Evolutionary conservation across 768 basidiomycete genomes (phyloP).

Genomic region (Lactarius akahatsu): DNA sequence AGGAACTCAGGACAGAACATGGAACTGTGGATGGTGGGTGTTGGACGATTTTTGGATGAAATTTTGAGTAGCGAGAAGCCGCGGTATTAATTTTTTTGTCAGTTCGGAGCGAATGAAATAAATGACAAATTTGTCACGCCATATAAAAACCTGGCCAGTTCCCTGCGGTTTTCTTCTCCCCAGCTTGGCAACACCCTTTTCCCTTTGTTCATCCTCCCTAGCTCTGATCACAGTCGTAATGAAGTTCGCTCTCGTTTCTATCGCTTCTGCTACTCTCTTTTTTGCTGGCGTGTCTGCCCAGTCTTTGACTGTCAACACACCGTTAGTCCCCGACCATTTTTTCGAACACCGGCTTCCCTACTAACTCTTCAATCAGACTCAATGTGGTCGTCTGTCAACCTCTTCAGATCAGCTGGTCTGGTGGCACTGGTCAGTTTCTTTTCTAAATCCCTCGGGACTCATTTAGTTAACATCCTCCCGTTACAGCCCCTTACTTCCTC

Average conservation of each 20-base stretch:
- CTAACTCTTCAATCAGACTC: conserved; percentile 36
- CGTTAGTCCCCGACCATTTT: conserved; percentile 47
- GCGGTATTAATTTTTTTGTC: neutral
- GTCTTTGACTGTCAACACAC: conserved; percentile 59
- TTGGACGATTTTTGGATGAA: neutral
- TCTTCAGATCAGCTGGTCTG: conserved; percentile 51
- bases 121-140: conserved; percentile 18
- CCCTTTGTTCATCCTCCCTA: conserved; percentile 29
- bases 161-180: conserved; percentile 32
- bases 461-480: conserved; percentile 19
- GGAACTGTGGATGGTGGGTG: neutral
- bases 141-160: conserved; percentile 14
- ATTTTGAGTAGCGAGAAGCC: neutral
- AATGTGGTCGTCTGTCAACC: conserved; percentile 60
- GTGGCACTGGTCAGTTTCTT: conserved; percentile 44
- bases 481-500: conserved; percentile 60
- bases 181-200: conserved; percentile 34
- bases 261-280: conserved; percentile 44
- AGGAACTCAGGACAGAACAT: neutral
- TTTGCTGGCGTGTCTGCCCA: conserved; percentile 48
- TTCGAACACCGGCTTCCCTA: conserved; percentile 14
- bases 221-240: conserved; percentile 39
- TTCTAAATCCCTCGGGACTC: neutral
- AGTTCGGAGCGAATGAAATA: neutral
- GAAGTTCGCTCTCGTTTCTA: conserved; percentile 44